phyloP scores from a whole-genome alignment of 2,329 filamentous ascomycete genomes.

The Fusarium equiseti region DNA sequence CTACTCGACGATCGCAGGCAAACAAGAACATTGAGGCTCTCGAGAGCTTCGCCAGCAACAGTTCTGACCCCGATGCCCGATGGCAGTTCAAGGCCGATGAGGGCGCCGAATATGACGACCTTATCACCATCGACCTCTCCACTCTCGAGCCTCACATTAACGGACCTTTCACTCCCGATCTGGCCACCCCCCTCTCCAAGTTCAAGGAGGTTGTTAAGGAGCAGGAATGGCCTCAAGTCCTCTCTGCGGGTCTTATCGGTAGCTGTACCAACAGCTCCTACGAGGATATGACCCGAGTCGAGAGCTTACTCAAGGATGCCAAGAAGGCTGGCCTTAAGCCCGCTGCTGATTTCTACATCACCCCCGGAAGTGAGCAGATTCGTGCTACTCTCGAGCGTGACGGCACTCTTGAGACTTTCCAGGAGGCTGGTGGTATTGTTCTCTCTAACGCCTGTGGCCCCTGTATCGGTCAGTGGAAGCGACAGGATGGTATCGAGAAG shows the following conservation, averaged over 20 bases:
- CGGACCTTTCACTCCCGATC: constrained; percentile 97
- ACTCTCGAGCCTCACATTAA: constrained; percentile 98
- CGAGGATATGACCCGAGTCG: constrained; percentile 93
- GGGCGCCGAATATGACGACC: constrained; percentile 91
- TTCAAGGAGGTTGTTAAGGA: constrained; percentile 94
- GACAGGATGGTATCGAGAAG: constrained; percentile 86
- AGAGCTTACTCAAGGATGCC: constrained; percentile 84
- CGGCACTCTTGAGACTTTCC: constrained; percentile 91
- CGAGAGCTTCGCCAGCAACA: constrained; percentile 63
- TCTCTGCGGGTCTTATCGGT: constrained; percentile 97
- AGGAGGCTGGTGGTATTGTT: constrained; percentile 95
- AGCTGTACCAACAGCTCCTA: constrained; percentile 95
- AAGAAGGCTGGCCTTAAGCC: constrained; percentile 93
- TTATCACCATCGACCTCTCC: constrained; percentile 95
- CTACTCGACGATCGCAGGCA: constrained; percentile 77
- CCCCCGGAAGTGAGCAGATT: constrained; percentile 96
- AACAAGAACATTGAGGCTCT: constrained; percentile 74
- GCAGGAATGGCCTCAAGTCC: constrained; percentile 95
- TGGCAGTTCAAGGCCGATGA: constrained; percentile 82
- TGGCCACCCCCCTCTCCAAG: constrained; percentile 97
- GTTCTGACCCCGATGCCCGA: constrained; percentile 59
- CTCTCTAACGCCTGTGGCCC: constrained; percentile 95
- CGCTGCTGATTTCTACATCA: constrained; percentile 93
- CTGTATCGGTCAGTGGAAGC: constrained; percentile 95
- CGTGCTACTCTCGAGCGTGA: constrained; percentile 92